Conservation (phyloP, 495 filamentous ascomycete species). For the Penicillium riverlandense region DNA sequence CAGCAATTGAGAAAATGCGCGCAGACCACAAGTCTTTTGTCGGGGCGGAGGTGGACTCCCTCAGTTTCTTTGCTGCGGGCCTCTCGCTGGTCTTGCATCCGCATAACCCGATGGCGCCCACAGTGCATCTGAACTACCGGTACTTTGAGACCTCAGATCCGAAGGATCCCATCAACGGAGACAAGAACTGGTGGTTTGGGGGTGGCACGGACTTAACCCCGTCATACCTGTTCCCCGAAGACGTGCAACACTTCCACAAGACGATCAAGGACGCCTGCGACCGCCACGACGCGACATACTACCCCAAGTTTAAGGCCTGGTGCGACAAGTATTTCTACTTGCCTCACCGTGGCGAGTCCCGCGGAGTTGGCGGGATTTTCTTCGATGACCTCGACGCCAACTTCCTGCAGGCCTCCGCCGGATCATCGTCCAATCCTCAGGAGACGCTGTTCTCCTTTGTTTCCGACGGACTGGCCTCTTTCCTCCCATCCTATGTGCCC, state of each 20-base stretch:
- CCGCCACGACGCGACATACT: constrained; percentile 86
- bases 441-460: constrained; percentile 92
- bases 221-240: constrained; percentile 90
- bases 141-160: constrained; percentile 87
- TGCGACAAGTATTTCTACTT: constrained; percentile 97
- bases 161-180: constrained; percentile 56
- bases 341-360: constrained; percentile 81
- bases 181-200: constrained; percentile 92
- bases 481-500: constrained; percentile 85
- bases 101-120: constrained; percentile 91
- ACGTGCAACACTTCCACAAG: constrained; percentile 93
- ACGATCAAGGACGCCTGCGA: constrained; percentile 91
- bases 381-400: constrained; percentile 91
- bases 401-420: constrained; percentile 35
- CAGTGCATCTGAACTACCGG: constrained; percentile 96
- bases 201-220: constrained; percentile 93
- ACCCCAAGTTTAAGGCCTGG: constrained; percentile 94
- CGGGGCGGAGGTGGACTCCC: constrained; percentile 62
- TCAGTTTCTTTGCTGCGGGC: constrained; percentile 93
- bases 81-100: constrained; percentile 91
- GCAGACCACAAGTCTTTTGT: constrained; percentile 87
- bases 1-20: constrained; percentile 89
- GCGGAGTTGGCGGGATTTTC: constrained; percentile 94
- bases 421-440: constrained; percentile 65
- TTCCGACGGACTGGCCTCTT: constrained; percentile 74